These are phyloP conservation scores for Rutstroemia sp. DNA, from an alignment of 2,329 filamentous ascomycete species.

Conservation along the genomic window DNA sequence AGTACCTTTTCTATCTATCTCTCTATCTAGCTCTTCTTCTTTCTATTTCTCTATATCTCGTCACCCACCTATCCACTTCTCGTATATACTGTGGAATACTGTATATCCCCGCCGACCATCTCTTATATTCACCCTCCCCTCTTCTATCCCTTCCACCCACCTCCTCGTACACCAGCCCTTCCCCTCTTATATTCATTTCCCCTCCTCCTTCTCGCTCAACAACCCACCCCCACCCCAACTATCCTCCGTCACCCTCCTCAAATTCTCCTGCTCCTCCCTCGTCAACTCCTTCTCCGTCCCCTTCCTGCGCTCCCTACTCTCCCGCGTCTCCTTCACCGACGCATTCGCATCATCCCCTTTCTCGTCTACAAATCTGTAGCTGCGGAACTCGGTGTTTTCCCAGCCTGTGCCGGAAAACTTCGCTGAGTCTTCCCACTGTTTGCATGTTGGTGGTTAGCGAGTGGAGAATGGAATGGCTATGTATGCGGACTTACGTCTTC, in stretches of 20 bases:
- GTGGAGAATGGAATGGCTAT: too few relatives aligned
- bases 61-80: too few relatives aligned
- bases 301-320: conserved; percentile 20
- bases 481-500: conserved; percentile 51
- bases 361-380: conserved; percentile 20
- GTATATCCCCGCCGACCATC: too few relatives aligned
- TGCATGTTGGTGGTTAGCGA: background rate
- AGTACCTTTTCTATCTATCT: background rate
- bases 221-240: conserved; percentile 2
- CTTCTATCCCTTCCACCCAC: too few relatives aligned
- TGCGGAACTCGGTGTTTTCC: conserved; percentile 27
- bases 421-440: conserved; percentile 38
- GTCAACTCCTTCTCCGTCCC: conserved; percentile 19
- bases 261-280: conserved; percentile 23
- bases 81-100: too few relatives aligned
- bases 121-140: too few relatives aligned
- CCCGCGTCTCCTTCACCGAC: conserved; percentile 20
- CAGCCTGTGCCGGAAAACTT: conserved; percentile 26
- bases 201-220: too few relatives aligned
- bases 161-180: too few relatives aligned
- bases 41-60: background rate
- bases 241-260: conserved; percentile 18
- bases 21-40: background rate
- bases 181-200: too few relatives aligned
- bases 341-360: conserved; percentile 12